phyloP scores from a whole-genome alignment of 2,329 filamentous ascomycete genomes.

The Gliomastix tumulicola region DNA sequence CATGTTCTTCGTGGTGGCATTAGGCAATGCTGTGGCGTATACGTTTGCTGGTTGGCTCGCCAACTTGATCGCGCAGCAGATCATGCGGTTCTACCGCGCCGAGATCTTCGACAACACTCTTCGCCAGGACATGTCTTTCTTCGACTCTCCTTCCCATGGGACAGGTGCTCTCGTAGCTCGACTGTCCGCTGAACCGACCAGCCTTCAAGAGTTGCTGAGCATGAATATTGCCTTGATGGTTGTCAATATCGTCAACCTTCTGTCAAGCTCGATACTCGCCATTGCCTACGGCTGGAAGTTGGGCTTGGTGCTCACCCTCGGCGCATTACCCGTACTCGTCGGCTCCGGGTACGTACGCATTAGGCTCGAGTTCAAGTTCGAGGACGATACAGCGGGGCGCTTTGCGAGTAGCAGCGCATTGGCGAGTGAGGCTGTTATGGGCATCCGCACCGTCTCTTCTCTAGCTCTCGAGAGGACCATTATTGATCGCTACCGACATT shows the following conservation, averaged over 20 bases:
- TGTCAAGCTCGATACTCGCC: constrained; percentile 36
- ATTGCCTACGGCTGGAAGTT: constrained; percentile 42
- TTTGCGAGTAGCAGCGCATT: constrained; percentile 39
- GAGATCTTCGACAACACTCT: constrained; percentile 44
- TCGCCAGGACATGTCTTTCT: constrained; percentile 45
- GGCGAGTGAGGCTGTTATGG: constrained; percentile 40
- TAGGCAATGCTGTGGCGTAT: constrained; percentile 37
- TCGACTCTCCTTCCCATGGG: constrained; percentile 26
- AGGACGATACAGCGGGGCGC: constrained; percentile 31
- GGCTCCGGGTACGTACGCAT: constrained; percentile 39
- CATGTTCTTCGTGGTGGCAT: constrained; percentile 49
- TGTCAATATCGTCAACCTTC: constrained; percentile 35
- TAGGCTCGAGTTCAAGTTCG: constrained; percentile 37
- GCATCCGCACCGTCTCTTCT: constrained; percentile 41
- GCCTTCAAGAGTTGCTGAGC: constrained; percentile 41
- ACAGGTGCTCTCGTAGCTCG: constrained; percentile 30
- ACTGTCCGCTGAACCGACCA: constrained; percentile 31
- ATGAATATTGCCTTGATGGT: constrained; percentile 40
- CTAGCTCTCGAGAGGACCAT: constrained; percentile 37
- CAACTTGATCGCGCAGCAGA: constrained; percentile 26
- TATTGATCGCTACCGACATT: constrained; percentile 22
- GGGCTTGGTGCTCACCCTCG: constrained; percentile 37
- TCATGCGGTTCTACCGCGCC: constrained; percentile 24
- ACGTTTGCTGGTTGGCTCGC: constrained; percentile 24
- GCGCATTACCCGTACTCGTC: constrained; percentile 36